Base-by-base conservation (phyloP, 495 filamentous ascomycete genomes). In the Aspergillus sparsus region DNA sequence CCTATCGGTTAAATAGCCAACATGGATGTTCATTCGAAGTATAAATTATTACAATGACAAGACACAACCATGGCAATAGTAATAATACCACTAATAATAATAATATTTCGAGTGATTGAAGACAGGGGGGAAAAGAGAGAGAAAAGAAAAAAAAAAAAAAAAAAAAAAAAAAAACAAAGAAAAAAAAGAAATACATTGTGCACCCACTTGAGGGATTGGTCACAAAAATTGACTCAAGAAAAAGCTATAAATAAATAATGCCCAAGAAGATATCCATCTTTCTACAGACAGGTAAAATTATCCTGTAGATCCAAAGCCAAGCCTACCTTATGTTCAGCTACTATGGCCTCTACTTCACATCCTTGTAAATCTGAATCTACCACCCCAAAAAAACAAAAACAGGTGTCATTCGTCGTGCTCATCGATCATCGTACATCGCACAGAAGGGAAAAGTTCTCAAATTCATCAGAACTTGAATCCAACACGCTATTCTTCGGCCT, bases 391-490 rank as follows among this genome's bases (percentile, higher is more conserved):
- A 3, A 3, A 27, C 1, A 27, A 27, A 27, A 27, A 27, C 21
- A 27, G 21, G 3, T 27, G 21, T 27, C 45, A 58, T 58, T 67
- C 65, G 61, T 68, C 62, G 62, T 47, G 58, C 62, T 67, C 62
- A 56, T 68, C 45, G 59, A 58, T 58, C 49, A 59, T 63, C 59
- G 57, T 57, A 58, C 53, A 61, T 68, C 59, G 51, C 64, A 44
- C 21, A 27, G 35, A 32, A 47, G 18, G 47, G 57, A 60, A 37
- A 27, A 27, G 21, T 27, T 27, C 21, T 60, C 51, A 53, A 32
- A 49, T 31, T 49, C n/a, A 49, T 47, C 57, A 45, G 7, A 49
- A 54, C 47, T 41, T 35, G 55, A 34, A 49, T 41, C 55, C 47
- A 31, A 55, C 53, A 46, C 34, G 47, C 33, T 36, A 36, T 49